Conservation (phyloP, 768 basidiomycete species). For the Tricholoma sp. region DNA sequence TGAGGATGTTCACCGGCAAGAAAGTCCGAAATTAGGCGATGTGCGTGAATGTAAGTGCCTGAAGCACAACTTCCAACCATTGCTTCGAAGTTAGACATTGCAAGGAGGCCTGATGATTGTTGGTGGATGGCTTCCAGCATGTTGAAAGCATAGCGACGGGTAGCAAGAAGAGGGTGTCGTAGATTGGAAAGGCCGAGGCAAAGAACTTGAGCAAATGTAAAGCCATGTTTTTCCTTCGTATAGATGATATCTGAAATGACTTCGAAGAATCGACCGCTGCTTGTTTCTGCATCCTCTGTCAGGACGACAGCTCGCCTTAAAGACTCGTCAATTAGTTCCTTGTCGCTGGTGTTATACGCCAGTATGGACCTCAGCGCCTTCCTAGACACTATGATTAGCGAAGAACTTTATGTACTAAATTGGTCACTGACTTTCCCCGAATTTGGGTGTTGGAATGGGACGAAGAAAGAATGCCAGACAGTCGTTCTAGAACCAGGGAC, state of each 20-base stretch:
- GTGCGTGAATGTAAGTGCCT: slow-evolving; percentile 75
- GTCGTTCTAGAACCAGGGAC: slow-evolving; percentile 51
- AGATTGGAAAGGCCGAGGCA: slow-evolving; percentile 84
- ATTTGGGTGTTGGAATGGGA: slow-evolving; percentile 42
- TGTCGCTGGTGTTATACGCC: slow-evolving; percentile 47
- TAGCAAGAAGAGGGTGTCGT: slow-evolving; percentile 57
- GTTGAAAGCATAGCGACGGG: slow-evolving; percentile 73
- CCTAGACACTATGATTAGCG: slow-evolving; percentile 35
- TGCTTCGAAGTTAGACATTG: slow-evolving; percentile 70
- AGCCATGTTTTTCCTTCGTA: slow-evolving; percentile 47
- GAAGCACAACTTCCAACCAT: slow-evolving; percentile 67
- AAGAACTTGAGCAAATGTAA: slow-evolving; percentile 67
- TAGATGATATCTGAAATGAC: slow-evolving; percentile 68
- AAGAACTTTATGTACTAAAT: background rate
- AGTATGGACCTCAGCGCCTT: slow-evolving; percentile 73
- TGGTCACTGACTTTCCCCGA: slow-evolving; percentile 60
- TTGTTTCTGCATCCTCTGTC: slow-evolving; percentile 47
- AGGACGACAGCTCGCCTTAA: slow-evolving; percentile 66
- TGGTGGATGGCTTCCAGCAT: slow-evolving; percentile 71
- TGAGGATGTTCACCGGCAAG: slow-evolving; percentile 74
- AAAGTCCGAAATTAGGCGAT: slow-evolving; percentile 69
- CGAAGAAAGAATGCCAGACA: slow-evolving; percentile 66
- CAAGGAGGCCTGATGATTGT: slow-evolving; percentile 57
- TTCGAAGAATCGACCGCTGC: slow-evolving; percentile 69
- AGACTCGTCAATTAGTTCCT: slow-evolving; percentile 55